These are phyloP conservation scores for Oryza longistaminata DNA, from an alignment of 176 grass and related monocot species.

Conservation along the genomic window DNA sequence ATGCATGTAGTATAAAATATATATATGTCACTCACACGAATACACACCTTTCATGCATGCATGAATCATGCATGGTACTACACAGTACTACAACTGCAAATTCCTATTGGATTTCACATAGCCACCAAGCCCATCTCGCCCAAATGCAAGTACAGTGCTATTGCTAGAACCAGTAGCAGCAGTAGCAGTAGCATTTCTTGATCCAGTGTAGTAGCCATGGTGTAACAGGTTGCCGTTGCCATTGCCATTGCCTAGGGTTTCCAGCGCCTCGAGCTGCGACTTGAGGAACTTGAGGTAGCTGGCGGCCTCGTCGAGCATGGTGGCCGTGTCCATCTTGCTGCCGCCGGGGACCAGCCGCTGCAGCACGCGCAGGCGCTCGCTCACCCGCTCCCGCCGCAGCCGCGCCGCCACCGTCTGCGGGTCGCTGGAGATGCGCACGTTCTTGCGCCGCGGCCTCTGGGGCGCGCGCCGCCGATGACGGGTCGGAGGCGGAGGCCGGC, in stretches of 20 bases:
- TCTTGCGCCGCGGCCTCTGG: conserved; percentile 50
- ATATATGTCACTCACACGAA: not conserved
- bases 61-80: not conserved
- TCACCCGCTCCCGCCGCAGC: conserved; percentile 62
- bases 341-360: conserved; percentile 85
- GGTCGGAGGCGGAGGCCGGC: conserved; percentile 8
- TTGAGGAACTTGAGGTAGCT: conserved; percentile 92
- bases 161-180: not conserved
- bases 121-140: conserved; percentile 23
- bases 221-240: not conserved
- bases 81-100: conserved; percentile 27
- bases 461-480: not conserved
- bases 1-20: not conserved
- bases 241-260: not conserved
- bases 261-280: conserved; percentile 64
- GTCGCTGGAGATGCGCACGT: conserved; percentile 62
- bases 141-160: conserved; percentile 24
- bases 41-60: not conserved
- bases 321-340: conserved; percentile 80
- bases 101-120: conserved; percentile 36
- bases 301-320: conserved; percentile 86
- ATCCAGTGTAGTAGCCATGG: not conserved
- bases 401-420: conserved; percentile 71
- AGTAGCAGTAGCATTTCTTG: not conserved
- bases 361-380: conserved; percentile 62